A percentile compares a stretch with the other conserved stretches of the same genome.
These are phyloP conservation scores for Ciborinia camelliae DNA, from an alignment of 2,329 filamentous ascomycete species.

Conservation along the genomic window DNA sequence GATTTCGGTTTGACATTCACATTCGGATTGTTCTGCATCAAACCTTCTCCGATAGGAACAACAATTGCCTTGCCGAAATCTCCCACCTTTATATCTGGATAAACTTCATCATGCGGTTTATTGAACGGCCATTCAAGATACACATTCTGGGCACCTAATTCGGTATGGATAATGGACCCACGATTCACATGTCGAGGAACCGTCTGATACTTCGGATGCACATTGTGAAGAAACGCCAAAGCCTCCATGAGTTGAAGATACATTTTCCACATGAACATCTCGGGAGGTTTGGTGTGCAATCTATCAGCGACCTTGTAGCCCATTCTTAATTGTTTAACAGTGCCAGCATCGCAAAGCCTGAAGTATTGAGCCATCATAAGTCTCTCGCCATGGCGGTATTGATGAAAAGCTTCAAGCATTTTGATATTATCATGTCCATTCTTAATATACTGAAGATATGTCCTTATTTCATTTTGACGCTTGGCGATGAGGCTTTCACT, in stretches of 20 bases:
- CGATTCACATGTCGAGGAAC: neutral
- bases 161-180: neutral
- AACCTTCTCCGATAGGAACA: neutral
- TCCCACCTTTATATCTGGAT: conserved; percentile 3
- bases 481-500: conserved; percentile 3
- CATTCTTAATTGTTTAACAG: neutral
- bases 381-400: neutral
- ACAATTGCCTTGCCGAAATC: neutral
- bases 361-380: conserved; percentile 2
- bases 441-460: conserved; percentile 7
- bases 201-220: conserved; percentile 9
- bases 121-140: neutral
- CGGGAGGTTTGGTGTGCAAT: neutral
- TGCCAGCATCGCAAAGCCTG: conserved; percentile 7
- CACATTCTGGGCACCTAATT: neutral
- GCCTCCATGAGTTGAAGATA: neutral
- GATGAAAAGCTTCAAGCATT: conserved; percentile 7
- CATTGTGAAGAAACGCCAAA: conserved; percentile 14
- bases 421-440: neutral
- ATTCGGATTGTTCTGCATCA: neutral
- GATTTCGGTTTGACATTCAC: neutral
- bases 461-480: neutral
- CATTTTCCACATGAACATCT: conserved; percentile 7
- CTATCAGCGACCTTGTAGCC: neutral
- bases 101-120: neutral